Percentiles rank a stretch among this genome's conserved stretches.
phyloP scores from a whole-genome alignment of 306 rosid species.

The Comarum palustre region DNA sequence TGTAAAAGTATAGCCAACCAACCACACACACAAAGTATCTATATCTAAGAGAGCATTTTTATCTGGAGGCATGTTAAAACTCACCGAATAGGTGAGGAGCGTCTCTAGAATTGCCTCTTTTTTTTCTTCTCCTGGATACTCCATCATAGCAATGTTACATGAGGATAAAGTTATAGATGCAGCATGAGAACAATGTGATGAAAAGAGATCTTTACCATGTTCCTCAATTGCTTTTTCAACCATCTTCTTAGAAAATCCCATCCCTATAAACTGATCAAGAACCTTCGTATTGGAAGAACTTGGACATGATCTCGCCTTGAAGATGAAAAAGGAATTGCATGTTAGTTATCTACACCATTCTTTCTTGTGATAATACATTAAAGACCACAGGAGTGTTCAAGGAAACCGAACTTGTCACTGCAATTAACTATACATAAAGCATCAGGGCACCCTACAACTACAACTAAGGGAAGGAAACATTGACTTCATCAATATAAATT shows the following conservation, averaged over 20 bases:
- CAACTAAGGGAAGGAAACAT: not conserved
- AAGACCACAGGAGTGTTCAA: not conserved
- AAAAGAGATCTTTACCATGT: conserved; percentile 52
- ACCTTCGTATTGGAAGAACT: conserved; percentile 67
- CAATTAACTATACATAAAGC: not conserved
- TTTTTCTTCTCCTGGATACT: conserved; percentile 77
- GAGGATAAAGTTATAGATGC: conserved; percentile 17
- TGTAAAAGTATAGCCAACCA: not conserved
- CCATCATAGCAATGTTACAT: conserved; percentile 23
- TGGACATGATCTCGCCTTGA: conserved; percentile 58
- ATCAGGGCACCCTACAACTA: not conserved
- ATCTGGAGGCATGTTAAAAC: conserved; percentile 32
- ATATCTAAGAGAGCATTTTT: conserved; percentile 12
- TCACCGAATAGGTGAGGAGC: conserved; percentile 71
- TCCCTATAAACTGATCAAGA: conserved; percentile 56
- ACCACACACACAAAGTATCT: not conserved
- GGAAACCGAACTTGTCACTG: not conserved
- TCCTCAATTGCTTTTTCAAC: conserved; percentile 75
- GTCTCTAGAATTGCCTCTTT: conserved; percentile 61
- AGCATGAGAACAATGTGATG: conserved; percentile 14
- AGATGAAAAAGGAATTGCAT: conserved; percentile 21
- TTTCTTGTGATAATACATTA: not conserved
- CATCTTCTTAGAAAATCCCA: conserved; percentile 75
- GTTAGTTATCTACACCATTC: conserved; percentile 13
- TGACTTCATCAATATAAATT: not conserved